Base-by-base conservation (phyloP, 164 flowering plant genomes). In the Tinospora cordifolia region DNA sequence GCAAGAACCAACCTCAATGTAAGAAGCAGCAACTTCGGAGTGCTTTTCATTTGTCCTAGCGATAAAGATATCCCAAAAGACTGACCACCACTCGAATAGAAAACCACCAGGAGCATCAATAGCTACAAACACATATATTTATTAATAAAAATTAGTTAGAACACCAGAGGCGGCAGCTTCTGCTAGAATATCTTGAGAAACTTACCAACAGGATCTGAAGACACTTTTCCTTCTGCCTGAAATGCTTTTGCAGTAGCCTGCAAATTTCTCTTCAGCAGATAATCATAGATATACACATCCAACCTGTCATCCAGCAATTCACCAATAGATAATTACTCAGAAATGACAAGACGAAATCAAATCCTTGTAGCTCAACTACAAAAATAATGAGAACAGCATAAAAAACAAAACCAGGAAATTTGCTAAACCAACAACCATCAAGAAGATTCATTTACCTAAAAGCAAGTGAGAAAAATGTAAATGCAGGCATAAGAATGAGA, bases 71-170 rank as follows among this genome's bases (percentile, higher is more conserved):
- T 90, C 96, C 96, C 96, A 90, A 67, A 90, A 90, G 11, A 90
- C 96, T 21, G 96, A 90, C 96, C 96, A 90, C 96, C 96, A 90
- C 69, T 90, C 96, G 41, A 84, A 87, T 4, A 90, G 86, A 81
- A 90, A 90, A 7, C 96, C 96, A 24, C 91, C 91, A 41, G 96
- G 93, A 10, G 96, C 93, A 82, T 90, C 93, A 67, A 90, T 86
- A 25, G 90, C 96, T 90, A 87, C 14, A 73, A 68, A 26, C 38
- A 14, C 41, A 30, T 27, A 68, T 9, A 47, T 60, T 67, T 47
- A 64, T 17, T 21, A 2, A 17, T 54, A 62, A 8, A 8, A 24
- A 25, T 47, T 17, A 68, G 22, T 66, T 0, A 3, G 26, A 65
- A 22, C 6, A 65, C 5, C 11, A 6, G 22, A 40, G 9, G 22